phyloP scores from a whole-genome alignment of 257 asterid genomes.

The Solanum paucissectum region DNA sequence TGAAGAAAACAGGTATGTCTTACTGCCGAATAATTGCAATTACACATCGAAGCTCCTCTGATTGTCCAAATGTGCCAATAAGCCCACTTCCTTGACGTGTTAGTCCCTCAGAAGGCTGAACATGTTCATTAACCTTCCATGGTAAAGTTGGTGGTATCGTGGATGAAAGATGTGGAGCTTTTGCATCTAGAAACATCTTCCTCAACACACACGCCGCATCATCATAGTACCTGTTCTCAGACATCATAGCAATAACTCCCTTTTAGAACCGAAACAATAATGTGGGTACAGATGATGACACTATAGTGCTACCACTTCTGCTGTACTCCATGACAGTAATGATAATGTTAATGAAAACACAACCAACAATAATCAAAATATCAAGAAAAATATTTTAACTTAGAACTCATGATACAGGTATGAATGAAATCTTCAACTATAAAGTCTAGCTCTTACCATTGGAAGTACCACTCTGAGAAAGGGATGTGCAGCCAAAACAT shows the following conservation, averaged over 20 bases:
- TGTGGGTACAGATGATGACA: neutral
- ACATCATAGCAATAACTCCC: neutral
- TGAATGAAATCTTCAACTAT: neutral
- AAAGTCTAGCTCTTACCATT: neutral
- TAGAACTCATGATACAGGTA: neutral
- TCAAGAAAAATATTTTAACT: neutral
- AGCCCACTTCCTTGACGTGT: slow-evolving; percentile 95
- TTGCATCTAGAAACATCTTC: slow-evolving; percentile 90
- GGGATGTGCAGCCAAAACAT: neutral
- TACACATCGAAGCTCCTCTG: slow-evolving; percentile 93
- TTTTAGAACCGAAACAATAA: neutral
- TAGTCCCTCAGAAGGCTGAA: slow-evolving; percentile 73
- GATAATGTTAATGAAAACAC: neutral
- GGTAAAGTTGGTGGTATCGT: slow-evolving; percentile 79
- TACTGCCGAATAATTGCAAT: slow-evolving; percentile 92
- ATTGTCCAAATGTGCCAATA: slow-evolving; percentile 70
- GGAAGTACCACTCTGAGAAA: neutral
- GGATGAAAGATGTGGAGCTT: slow-evolving; percentile 97
- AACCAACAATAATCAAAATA: neutral
- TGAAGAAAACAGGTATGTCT: slow-evolving; percentile 1
- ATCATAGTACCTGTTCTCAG: slow-evolving; percentile 64
- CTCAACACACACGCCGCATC: slow-evolving; percentile 94
- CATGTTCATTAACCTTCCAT: slow-evolving; percentile 89
- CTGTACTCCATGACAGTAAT: neutral
- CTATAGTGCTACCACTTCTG: neutral